Conservation (phyloP, 2,329 filamentous ascomycete species). For the Fusarium veterinarium region DNA sequence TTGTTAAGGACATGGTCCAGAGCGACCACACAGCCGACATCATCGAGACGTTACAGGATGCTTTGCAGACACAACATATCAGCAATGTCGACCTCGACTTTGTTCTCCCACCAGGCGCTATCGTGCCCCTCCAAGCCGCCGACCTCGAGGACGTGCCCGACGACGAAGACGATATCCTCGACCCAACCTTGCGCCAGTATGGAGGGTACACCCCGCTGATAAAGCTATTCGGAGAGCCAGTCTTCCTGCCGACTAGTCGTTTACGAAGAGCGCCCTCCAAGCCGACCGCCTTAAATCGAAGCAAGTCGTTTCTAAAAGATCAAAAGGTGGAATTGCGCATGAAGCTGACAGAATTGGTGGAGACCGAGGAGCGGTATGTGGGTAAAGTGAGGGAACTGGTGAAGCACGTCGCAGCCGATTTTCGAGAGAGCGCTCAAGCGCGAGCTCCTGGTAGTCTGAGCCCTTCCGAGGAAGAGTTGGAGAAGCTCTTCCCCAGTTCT, state of each 20-base stretch:
- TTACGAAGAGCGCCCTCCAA: slow-evolving; percentile 88
- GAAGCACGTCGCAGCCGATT: slow-evolving; percentile 82
- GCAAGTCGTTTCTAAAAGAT: slow-evolving; percentile 79
- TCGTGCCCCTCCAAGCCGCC: slow-evolving; percentile 71
- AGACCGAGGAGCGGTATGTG: slow-evolving; percentile 95
- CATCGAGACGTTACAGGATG: slow-evolving; percentile 77
- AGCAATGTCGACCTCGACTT: slow-evolving; percentile 91
- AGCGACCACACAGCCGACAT: slow-evolving; percentile 82
- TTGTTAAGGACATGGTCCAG: slow-evolving; percentile 85
- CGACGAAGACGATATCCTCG: slow-evolving; percentile 73
- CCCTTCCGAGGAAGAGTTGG: slow-evolving; percentile 77
- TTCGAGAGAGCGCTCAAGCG: slow-evolving; percentile 74
- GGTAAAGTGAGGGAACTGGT: slow-evolving; percentile 87
- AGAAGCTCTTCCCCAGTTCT: slow-evolving; percentile 83
- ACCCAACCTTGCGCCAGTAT: slow-evolving; percentile 76
- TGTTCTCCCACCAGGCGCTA: slow-evolving; percentile 81
- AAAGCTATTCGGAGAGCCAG: slow-evolving; percentile 81
- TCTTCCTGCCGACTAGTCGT: slow-evolving; percentile 88
- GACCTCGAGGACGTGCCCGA: slow-evolving; percentile 70
- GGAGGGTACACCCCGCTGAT: slow-evolving; percentile 82
- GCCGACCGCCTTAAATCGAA: slow-evolving; percentile 82
- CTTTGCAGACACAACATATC: slow-evolving; percentile 83
- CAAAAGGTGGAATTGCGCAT: slow-evolving; percentile 88
- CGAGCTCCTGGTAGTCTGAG: slow-evolving; percentile 72
- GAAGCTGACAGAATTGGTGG: slow-evolving; percentile 89